Base-by-base conservation (phyloP, 2,329 filamentous ascomycete species). In the Metarhizium robertsii region DNA sequence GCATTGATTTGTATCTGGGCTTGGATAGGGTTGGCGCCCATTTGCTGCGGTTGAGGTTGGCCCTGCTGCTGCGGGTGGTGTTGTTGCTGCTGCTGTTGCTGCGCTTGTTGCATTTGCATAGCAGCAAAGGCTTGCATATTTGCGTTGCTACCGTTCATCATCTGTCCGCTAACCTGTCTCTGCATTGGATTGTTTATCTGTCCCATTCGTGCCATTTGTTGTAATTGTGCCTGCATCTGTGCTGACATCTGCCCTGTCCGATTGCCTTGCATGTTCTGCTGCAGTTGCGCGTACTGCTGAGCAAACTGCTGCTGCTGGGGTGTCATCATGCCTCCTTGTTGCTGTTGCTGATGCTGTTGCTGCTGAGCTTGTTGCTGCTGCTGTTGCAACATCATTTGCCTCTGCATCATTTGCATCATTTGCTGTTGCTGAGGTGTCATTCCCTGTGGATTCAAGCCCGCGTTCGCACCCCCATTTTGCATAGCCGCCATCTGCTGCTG, bases 401-500 rank as follows among this genome's bases (percentile, higher is more conserved):
- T 67, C 43, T 71, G 70, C 67, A 72, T 68, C 55, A 67, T 58
- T 53, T 69, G 66, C 64, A 71, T 67, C 62, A 73, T 64, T 53
- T 68, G 65, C 54, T 70, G 66, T 58, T 75, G 71, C 54, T 73
- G 69, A 1, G 65, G 66, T 45, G 69, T 64, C 63, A 73, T 69
- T 29, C 57, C 60, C 52, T 72, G 68, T 14, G 64, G 62, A 57
- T 72, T 67, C 61, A 77, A 70, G 52, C 65, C 69, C 18, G 60
- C 62, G 45, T 68, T 68, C 55, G 69, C 66, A 54, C 64, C 65
- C 54, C 65, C 71, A 53, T 66, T 73, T 53, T 74, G 72, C 64
- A 72, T 67, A 18, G 67, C 69, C 43, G 70, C 67, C 62, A 71
- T 68, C 60, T 77, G 75, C 49, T 76, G 74, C 54, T 76, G 67